Evolutionary conservation across 1,284 basidiomycete species (phyloP), one percentile per base, ranked within the genome.

Genomic region (Thecaphora frezii): DNA sequence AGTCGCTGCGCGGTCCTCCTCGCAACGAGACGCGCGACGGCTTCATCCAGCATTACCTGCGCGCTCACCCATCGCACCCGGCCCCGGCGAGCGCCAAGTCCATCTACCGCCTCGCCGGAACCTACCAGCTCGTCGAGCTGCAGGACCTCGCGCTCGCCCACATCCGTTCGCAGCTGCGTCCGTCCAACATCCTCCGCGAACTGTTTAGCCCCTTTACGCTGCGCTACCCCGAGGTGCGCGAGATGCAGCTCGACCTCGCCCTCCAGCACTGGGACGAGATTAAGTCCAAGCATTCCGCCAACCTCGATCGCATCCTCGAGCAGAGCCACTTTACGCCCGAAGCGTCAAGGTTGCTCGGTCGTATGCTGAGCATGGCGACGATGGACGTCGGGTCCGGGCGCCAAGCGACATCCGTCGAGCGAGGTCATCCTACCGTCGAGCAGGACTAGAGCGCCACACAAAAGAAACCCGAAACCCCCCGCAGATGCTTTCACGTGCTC

Each of bases 191-290:
- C 23, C 43, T 66, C 3, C 12, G 3, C 13, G 55, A 62, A 25
- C 43, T 62, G 1, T 66, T 66, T 21, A 30, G 26, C 19, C 12
- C 10, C 1, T 66, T 66, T 22, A 46, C 40, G 2, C 38, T 62
- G 13, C 28, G 28, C 16, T 33, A 54, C 16, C 44, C 37, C 0
- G 48, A 53, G 18, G 21, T 62, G 1, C 24, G 30, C 5, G 40
- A 47, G 21, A 44, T 50, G 37, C 46, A 46, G 3, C 46, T 66
- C 2, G 47, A 23, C 0, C 62, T 47, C 28, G 55, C 58, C 1
- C 10, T 58, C 10, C 3, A 30, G 18, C 58, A 66, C 33, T 66
- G 64, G 64, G 42, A 58, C 24, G 43, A 53, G 24, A 51, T 66
- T 25, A 45, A 28, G 30, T 2, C 21, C 37, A 45, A 38, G 19